Percentiles rank a stretch among this genome's conserved stretches.
These are phyloP conservation scores for Apophysomyces variabilis DNA, from an alignment of 371 early-diverging fungal genomes.

Conservation along the genomic window DNA sequence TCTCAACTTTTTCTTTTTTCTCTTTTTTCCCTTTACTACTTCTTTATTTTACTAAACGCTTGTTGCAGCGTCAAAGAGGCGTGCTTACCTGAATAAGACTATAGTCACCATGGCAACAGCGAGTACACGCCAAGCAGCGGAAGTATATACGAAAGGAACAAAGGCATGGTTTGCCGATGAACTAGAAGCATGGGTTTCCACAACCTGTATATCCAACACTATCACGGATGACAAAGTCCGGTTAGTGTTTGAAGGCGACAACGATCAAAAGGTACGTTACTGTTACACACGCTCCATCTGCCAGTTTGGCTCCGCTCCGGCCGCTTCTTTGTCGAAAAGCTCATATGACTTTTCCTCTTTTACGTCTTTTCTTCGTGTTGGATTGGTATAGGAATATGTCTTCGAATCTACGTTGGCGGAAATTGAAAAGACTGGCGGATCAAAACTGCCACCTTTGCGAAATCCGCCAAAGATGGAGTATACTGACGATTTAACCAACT, in stretches of 20 bases:
- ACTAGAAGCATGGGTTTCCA: conserved; percentile 82
- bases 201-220: conserved; percentile 57
- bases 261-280: conserved; percentile 52
- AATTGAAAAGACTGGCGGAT: conserved; percentile 64
- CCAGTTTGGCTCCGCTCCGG: background rate
- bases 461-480: conserved; percentile 90
- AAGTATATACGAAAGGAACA: conserved; percentile 69
- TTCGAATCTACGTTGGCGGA: conserved; percentile 77
- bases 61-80: background rate
- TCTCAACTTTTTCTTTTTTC: background rate
- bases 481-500: conserved; percentile 89
- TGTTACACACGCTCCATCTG: conserved; percentile 9
- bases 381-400: conserved; percentile 62
- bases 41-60: background rate
- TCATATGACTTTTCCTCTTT: conserved; percentile 8
- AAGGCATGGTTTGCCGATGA: conserved; percentile 89
- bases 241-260: conserved; percentile 63
- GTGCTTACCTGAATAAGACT: background rate
- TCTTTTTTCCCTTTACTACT: background rate
- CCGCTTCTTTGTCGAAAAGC: background rate
- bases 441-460: conserved; percentile 84
- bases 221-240: conserved; percentile 53
- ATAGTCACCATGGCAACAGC: background rate
- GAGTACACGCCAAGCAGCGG: conserved; percentile 44
- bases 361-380: background rate